Base-by-base conservation (phyloP, 108 stramenopile genomes). In the Cyclotella baltica region DNA sequence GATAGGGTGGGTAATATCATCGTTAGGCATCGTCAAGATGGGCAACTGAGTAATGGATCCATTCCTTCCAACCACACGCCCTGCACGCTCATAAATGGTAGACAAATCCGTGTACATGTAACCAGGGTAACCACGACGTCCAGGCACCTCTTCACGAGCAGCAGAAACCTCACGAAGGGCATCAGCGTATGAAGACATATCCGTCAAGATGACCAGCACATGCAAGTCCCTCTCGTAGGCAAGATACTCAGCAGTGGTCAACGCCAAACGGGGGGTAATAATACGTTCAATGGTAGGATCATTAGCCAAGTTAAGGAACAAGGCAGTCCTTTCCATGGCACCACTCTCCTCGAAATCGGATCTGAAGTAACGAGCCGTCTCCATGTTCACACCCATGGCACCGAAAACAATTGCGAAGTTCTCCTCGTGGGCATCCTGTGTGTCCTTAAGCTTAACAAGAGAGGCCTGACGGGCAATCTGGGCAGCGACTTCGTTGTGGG, bases 51-150 rank as follows among this genome's bases (percentile, higher is more conserved):
- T 99, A 78, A 99, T 99, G 51, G 97, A 98, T 62, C 99, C 99
- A 76, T 98, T 98, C 27, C 97, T 89, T 70, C 99, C 99, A 67
- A 93, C 97, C 27, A 99, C 97, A 88, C 99, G 97, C 72, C 98
- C 99, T 22, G 99, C 98, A 75, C 99, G 92, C 91, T 99, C 98
- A 85, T 99, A 99, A 77, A 99, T 98, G 76, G 97, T 98, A 67
- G 97, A 96, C 80, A 99, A 89, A 92, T 99, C 99, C 56, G 99
- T 99, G 89, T 99, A 99, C 99, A 99, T 99, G 87, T 99, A 99
- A 83, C 99, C 99, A 63, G 99, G 99, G 90, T 98, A 99, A 81
- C 98, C 97, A 89, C 99, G 96, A 84, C 98, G 96, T 63, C 99
- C 99, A 47, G 99, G 99, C 43, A 99, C 99, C 87, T 99, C 99